Evolutionary conservation across 306 rosid species (phyloP).

Genomic region (Sophora flavescens): DNA sequence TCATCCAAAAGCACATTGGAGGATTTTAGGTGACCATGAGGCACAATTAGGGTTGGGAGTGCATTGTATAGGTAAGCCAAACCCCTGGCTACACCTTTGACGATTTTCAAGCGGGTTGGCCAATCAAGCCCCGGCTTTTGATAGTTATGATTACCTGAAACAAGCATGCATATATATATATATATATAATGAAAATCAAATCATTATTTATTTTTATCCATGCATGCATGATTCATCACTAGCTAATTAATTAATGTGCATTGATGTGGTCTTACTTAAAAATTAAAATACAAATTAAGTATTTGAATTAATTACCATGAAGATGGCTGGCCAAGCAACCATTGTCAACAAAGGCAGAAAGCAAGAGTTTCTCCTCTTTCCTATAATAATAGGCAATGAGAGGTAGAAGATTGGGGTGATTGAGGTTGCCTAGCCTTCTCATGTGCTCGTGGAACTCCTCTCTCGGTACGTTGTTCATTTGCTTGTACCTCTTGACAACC

Average conservation of each 20-base stretch:
- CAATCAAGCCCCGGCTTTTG: slow-evolving; percentile 72
- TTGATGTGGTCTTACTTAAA: too few species aligned
- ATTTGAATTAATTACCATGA: too few species aligned
- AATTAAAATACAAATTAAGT: too few species aligned
- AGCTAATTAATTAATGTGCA: too few species aligned
- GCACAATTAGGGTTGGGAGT: slow-evolving; percentile 69
- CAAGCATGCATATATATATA: neutral
- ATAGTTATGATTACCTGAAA: slow-evolving; percentile 64
- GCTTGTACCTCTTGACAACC: slow-evolving; percentile 90
- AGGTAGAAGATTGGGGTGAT: slow-evolving; percentile 79
- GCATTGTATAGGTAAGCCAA: slow-evolving; percentile 67
- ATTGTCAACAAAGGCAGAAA: slow-evolving; percentile 66
- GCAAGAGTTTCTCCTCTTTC: slow-evolving; percentile 87
- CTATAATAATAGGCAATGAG: slow-evolving; percentile 78
- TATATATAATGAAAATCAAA: too few species aligned
- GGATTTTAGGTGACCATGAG: slow-evolving; percentile 95
- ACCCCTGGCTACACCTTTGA: slow-evolving; percentile 80
- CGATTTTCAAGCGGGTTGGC: slow-evolving; percentile 81
- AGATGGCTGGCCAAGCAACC: slow-evolving; percentile 87
- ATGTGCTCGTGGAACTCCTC: slow-evolving; percentile 89
- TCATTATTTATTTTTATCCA: too few species aligned
- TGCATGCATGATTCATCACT: too few species aligned
- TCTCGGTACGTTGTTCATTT: slow-evolving; percentile 78
- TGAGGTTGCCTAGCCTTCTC: slow-evolving; percentile 76
- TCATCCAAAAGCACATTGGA: slow-evolving; percentile 82